Percentiles rank a stretch among this genome's conserved stretches.
These are phyloP conservation scores for Dichotomopilus funicola DNA, from an alignment of 2,329 filamentous ascomycete species.

Conservation along the genomic window DNA sequence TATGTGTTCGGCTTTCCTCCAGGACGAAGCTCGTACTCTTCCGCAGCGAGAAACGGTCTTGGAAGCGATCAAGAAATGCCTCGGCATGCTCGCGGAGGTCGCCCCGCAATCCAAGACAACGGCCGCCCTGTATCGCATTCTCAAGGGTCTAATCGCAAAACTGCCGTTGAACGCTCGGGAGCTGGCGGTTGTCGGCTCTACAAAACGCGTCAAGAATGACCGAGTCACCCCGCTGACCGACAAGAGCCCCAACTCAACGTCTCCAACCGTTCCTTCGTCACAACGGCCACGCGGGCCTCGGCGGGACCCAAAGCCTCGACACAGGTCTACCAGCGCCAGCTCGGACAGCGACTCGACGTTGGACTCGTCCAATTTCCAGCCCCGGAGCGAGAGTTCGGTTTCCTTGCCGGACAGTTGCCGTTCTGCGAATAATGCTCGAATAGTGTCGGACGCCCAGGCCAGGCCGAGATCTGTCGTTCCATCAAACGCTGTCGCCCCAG, in stretches of 20 bases:
- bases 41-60: constrained; percentile 23
- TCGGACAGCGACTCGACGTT: constrained; percentile 9
- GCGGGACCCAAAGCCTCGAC: background rate
- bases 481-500: background rate
- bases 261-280: background rate
- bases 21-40: constrained; percentile 24
- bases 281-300: background rate
- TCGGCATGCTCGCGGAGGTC: constrained; percentile 21
- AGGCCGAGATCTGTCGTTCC: background rate
- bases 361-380: constrained; percentile 3
- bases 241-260: background rate
- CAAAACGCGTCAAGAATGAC: constrained; percentile 18
- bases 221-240: background rate
- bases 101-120: constrained; percentile 19
- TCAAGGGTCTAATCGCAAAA: constrained; percentile 17
- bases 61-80: constrained; percentile 20
- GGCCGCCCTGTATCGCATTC: constrained; percentile 20
- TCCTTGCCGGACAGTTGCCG: constrained; percentile 1
- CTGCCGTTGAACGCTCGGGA: constrained; percentile 21
- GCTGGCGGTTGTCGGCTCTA: constrained; percentile 12
- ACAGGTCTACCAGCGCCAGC: constrained; percentile 4
- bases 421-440: background rate
- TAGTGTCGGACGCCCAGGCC: background rate
- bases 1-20: constrained; percentile 26
- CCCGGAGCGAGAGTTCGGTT: constrained; percentile 2